Conservation (phyloP, 345 rosid genomes). For the Cardamine occulta region DNA sequence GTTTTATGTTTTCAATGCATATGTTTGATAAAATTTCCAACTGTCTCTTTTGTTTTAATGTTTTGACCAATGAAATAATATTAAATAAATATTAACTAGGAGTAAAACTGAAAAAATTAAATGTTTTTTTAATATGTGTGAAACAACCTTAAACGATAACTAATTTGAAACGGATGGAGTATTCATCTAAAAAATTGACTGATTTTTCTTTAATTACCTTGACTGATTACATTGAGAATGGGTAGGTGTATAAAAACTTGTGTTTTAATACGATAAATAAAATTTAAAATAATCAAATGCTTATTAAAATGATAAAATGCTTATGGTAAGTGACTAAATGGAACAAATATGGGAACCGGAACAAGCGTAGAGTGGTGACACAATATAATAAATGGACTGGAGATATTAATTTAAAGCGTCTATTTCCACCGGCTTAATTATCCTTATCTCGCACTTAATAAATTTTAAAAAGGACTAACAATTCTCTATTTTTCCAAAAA, state of each 20-base stretch:
- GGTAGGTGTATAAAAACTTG: slow-evolving; percentile 1
- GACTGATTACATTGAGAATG: slow-evolving; percentile 32
- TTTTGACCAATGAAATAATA: too few species aligned
- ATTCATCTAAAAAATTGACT: too few species aligned
- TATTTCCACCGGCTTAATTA: slow-evolving; percentile 18
- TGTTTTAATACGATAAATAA: not conserved
- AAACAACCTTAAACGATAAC: too few species aligned
- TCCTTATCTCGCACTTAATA: slow-evolving; percentile 11
- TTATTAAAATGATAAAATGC: slow-evolving; percentile 1
- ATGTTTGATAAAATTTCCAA: too few species aligned
- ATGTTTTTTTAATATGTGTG: too few species aligned
- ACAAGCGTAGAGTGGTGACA: slow-evolving; percentile 12
- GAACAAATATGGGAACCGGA: not conserved
- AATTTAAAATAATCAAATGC: too few species aligned
- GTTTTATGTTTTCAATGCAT: too few species aligned
- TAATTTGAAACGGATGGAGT: too few species aligned
- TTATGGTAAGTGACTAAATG: slow-evolving; percentile 22
- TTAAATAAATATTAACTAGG: too few species aligned
- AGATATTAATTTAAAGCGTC: not conserved
- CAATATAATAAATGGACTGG: not conserved
- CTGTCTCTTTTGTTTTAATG: too few species aligned
- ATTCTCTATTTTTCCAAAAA: not conserved
- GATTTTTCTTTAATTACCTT: slow-evolving; percentile 15
- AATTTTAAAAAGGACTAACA: not conserved
- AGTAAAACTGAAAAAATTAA: too few species aligned